Evolutionary conservation across 805 yeast species (phyloP).

Genomic region (Candida koratica): DNA sequence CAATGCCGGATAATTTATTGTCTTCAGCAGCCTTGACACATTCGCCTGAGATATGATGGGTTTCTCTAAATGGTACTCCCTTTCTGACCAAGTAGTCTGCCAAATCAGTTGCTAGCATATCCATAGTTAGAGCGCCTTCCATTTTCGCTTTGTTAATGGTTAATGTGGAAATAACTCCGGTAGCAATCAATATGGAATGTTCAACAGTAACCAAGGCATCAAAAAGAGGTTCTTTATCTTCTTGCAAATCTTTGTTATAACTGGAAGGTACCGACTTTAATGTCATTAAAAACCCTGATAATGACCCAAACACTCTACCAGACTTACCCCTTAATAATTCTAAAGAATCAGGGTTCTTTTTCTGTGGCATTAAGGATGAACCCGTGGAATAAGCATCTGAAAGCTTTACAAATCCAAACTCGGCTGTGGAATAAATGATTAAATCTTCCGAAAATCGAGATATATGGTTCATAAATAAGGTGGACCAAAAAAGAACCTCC

Average conservation of each 20-base stretch:
- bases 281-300: conserved; percentile 95
- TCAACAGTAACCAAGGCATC: conserved; percentile 87
- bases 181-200: conserved; percentile 89
- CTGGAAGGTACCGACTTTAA: conserved; percentile 97
- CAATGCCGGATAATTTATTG: conserved; percentile 73
- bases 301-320: conserved; percentile 93
- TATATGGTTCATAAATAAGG: conserved; percentile 91
- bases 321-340: conserved; percentile 95
- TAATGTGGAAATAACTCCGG: conserved; percentile 93
- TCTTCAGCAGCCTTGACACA: conserved; percentile 92
- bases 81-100: conserved; percentile 97
- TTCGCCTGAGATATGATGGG: conserved; percentile 97
- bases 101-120: conserved; percentile 97
- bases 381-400: conserved; percentile 99
- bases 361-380: conserved; percentile 97
- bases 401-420: conserved; percentile 87
- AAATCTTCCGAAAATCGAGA: conserved; percentile 93
- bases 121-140: conserved; percentile 92
- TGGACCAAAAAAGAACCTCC: conserved; percentile 93
- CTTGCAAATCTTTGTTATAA: conserved; percentile 97
- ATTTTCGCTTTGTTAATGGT: conserved; percentile 67
- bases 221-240: conserved; percentile 97
- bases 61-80: conserved; percentile 98
- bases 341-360: conserved; percentile 95
- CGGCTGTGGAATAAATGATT: conserved; percentile 94